phyloP scores from a whole-genome alignment of 2,329 filamentous ascomycete genomes.

The Microsporum audouinii region DNA sequence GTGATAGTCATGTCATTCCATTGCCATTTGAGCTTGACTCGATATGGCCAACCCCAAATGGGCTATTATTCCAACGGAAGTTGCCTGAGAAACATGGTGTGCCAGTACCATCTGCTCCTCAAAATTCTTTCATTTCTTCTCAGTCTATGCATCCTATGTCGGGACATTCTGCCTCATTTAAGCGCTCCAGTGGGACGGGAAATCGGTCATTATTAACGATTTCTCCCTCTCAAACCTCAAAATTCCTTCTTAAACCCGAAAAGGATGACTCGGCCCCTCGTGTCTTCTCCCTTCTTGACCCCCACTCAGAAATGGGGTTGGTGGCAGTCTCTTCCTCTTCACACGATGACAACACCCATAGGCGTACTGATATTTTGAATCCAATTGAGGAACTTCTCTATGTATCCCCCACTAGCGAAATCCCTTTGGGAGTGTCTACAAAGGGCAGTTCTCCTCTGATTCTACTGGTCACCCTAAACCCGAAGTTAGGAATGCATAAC shows the following conservation, averaged over 20 bases:
- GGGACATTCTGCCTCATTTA: slow-evolving; percentile 26
- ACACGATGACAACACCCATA: slow-evolving; percentile 20
- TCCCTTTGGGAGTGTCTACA: slow-evolving; percentile 11
- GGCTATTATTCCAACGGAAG: slow-evolving; percentile 78
- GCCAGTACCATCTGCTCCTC: slow-evolving; percentile 47
- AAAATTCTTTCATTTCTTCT: slow-evolving; percentile 70
- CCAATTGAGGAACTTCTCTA: slow-evolving; percentile 74
- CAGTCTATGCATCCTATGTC: slow-evolving; percentile 39
- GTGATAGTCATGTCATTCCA: slow-evolving; percentile 78
- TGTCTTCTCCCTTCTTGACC: slow-evolving; percentile 74
- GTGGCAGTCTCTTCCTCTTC: slow-evolving; percentile 49
- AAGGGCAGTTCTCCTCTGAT: slow-evolving; percentile 46
- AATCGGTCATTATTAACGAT: slow-evolving; percentile 39
- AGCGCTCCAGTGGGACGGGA: slow-evolving; percentile 22
- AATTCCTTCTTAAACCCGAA: slow-evolving; percentile 46
- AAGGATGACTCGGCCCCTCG: slow-evolving; percentile 46
- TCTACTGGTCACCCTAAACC: slow-evolving; percentile 70
- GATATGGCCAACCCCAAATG: slow-evolving; percentile 69
- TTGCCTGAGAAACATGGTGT: slow-evolving; percentile 31
- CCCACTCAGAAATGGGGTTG: slow-evolving; percentile 72
- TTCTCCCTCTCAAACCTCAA: slow-evolving; percentile 46
- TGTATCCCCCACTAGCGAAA: slow-evolving; percentile 55
- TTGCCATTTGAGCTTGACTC: slow-evolving; percentile 89
- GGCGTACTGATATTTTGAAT: slow-evolving; percentile 51
- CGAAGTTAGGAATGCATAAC: slow-evolving; percentile 63